Base-by-base conservation (phyloP, 1,284 basidiomycete species). In the Apiotrichum akiyoshidainum region DNA sequence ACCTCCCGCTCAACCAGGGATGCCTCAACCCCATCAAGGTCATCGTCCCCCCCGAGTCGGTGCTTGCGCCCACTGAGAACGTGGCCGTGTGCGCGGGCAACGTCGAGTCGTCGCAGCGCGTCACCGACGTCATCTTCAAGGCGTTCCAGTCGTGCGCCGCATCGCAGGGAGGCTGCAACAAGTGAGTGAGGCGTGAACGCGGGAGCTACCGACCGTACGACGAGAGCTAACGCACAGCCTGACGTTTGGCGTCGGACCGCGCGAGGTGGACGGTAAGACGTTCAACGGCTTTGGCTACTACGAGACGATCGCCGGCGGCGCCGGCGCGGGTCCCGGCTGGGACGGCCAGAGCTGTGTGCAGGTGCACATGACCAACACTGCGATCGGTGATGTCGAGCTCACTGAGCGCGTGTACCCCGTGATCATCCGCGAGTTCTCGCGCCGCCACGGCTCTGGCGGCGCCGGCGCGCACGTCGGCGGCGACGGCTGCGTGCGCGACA, bases 301-400 rank as follows among this genome's bases (percentile, higher is more conserved):
- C 74, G 93, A 96, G 82, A 89, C 94, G 0, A 95, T 97, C 58
- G 92, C 90, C 57, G 95, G 94, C n/a, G 94, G 94, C 11, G 89
- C 90, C 1, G 94, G 94, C 7, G 92, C 93, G 0, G 93, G 94
- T 0, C 89, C 91, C 0, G 79, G 80, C 12, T 97, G 92, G 92
- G 86, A 94, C 66, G 94, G 94, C 26, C 68, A 71, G 56, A 59
- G 45, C 40, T 70, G 71, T n/a, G 70, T 72, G 17, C 71, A 73
- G 49, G 66, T 71, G 5, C 67, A 73, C 55, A 71, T 68, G 69
- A 69, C 68, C 16, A 71, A 71, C 50, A 70, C 68, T 12, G 63
- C 62, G 1, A 70, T 70, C 42, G 72, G 71, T 19, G 75, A 77
- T 53, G 70, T 75, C 8, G 75, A 75, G 49, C 61, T 74, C 39